Percentiles rank a stretch among this genome's conserved stretches.
Evolutionary conservation across 2,329 filamentous ascomycete species (phyloP).

Genomic region (Paecilomyces dactylethromorphus): DNA sequence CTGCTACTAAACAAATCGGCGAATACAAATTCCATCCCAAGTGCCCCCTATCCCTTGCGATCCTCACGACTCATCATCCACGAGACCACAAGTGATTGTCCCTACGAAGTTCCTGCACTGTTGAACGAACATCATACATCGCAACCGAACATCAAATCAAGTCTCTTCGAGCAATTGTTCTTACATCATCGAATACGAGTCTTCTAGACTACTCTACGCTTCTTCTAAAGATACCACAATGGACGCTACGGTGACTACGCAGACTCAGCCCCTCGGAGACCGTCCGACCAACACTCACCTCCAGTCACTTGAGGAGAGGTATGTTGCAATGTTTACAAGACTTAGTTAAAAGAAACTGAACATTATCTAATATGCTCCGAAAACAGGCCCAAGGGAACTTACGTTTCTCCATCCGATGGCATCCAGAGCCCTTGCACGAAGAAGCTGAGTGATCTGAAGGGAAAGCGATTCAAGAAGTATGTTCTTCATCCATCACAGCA

Average conservation of each 20-base stretch:
- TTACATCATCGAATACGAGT: neutral
- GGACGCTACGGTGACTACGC: constrained; percentile 19
- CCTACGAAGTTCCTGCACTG: neutral
- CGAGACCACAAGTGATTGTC: neutral
- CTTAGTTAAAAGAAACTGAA: neutral
- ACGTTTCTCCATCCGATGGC: constrained; percentile 44
- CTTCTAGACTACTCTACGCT: neutral
- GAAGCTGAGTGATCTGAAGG: constrained; percentile 44
- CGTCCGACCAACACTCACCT: constrained; percentile 38
- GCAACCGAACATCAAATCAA: neutral
- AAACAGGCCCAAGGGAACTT: constrained; percentile 26
- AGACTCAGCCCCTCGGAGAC: constrained; percentile 30
- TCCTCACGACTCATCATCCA: neutral
- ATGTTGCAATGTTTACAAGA: constrained; percentile 7
- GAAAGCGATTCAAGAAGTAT: constrained; percentile 43
- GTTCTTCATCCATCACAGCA: constrained; percentile 3
- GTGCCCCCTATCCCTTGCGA: constrained; percentile 1
- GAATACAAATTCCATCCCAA: neutral
- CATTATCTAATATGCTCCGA: neutral
- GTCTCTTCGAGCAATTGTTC: neutral
- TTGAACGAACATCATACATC: neutral
- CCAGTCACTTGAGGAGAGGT: constrained; percentile 10
- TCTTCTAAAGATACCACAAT: constrained; percentile 12
- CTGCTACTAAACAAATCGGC: constrained; percentile 4
- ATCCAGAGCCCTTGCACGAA: constrained; percentile 46